Conservation (phyloP, 1,284 basidiomycete species). For the Stereum hirsutum region DNA sequence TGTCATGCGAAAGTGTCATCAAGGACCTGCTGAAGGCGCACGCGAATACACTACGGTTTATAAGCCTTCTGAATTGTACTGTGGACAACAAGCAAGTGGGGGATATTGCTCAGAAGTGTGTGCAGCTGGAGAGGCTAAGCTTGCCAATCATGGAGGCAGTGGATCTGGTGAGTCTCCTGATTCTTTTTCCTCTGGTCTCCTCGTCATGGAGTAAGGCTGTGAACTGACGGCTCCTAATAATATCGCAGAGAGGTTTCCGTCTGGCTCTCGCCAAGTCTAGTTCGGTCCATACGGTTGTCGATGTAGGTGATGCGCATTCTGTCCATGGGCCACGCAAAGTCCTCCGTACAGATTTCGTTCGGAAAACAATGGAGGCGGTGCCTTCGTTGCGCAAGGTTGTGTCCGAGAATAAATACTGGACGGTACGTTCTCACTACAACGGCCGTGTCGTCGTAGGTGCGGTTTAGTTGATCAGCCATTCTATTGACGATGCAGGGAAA, state of each 20-base stretch:
- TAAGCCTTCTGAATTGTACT: slow-evolving; percentile 39
- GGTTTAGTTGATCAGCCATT: neutral
- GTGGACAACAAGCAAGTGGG: slow-evolving; percentile 29
- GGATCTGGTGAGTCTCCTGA: slow-evolving; percentile 32
- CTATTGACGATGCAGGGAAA: neutral
- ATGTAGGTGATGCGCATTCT: slow-evolving; percentile 33
- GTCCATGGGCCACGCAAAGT: slow-evolving; percentile 31
- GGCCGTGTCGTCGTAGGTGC: neutral
- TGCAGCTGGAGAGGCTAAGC: slow-evolving; percentile 38
- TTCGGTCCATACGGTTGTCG: slow-evolving; percentile 37
- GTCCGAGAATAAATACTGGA: slow-evolving; percentile 48
- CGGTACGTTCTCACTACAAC: slow-evolving; percentile 24
- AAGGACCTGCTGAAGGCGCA: slow-evolving; percentile 34
- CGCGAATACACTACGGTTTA: slow-evolving; percentile 29
- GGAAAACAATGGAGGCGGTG: slow-evolving; percentile 31
- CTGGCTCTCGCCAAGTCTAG: slow-evolving; percentile 27
- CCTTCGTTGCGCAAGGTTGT: slow-evolving; percentile 36
- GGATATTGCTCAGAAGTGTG: slow-evolving; percentile 33
- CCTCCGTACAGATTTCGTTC: slow-evolving; percentile 32
- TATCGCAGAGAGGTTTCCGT: slow-evolving; percentile 17
- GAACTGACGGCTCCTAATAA: neutral
- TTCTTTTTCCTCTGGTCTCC: neutral
- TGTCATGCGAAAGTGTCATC: slow-evolving; percentile 27
- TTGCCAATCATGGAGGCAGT: slow-evolving; percentile 35
- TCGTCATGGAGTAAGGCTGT: neutral